phyloP scores from a whole-genome alignment of 352 stramenopile species.

The Globisporangium nagaii region DNA sequence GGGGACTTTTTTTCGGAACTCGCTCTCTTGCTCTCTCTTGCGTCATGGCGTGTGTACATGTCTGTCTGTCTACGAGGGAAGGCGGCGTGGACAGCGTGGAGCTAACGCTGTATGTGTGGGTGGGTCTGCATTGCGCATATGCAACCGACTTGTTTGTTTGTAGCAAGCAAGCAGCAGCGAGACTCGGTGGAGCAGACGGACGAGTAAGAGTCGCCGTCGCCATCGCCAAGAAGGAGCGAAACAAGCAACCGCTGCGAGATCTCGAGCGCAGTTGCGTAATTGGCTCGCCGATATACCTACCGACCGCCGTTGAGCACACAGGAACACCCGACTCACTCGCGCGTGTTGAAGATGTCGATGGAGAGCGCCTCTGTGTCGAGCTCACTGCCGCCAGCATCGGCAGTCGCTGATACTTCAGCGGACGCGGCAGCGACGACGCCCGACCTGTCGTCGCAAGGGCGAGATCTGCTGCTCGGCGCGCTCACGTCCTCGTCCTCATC shows the following conservation, averaged over 20 bases:
- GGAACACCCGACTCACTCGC: neutral
- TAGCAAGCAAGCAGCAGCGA: neutral
- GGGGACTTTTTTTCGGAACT: constrained; percentile 6
- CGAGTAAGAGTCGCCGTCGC: neutral
- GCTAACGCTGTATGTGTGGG: constrained; percentile 5
- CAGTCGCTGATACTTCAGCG: too few species aligned
- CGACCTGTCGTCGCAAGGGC: constrained; percentile 29
- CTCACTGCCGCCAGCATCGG: neutral
- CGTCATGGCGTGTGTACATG: neutral
- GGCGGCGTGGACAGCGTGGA: neutral
- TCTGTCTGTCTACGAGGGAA: constrained; percentile 6
- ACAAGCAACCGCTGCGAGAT: too few species aligned
- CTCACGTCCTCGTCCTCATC: constrained; percentile 14
- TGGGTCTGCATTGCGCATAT: neutral
- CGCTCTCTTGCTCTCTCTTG: constrained; percentile 8
- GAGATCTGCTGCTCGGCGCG: constrained; percentile 37
- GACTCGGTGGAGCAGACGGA: neutral
- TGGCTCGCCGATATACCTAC: neutral
- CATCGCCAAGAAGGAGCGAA: neutral
- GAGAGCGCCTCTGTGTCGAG: neutral
- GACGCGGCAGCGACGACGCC: constrained; percentile 9
- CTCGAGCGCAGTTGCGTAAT: neutral
- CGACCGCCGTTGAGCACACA: neutral
- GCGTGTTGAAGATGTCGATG: constrained; percentile 2
- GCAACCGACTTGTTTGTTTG: neutral